These are phyloP conservation scores for Zygosaccharomyces pseudobailii DNA, from an alignment of 1,139 yeast species.

Conservation along the genomic window DNA sequence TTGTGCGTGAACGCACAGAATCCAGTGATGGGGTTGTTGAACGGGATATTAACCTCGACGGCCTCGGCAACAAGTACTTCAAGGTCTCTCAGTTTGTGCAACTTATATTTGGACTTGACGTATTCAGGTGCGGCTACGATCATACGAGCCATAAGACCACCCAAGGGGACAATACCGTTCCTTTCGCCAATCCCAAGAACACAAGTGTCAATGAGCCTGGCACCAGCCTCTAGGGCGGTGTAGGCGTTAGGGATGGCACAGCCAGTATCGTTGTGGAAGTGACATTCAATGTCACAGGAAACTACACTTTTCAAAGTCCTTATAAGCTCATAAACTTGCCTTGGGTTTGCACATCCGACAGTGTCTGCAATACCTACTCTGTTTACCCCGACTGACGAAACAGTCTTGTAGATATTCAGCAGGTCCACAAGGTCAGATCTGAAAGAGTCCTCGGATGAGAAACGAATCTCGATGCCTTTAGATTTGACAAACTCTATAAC, in stretches of 20 bases:
- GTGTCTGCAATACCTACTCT: slow-evolving; percentile 99
- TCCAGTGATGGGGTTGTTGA: slow-evolving; percentile 98
- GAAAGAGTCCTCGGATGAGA: slow-evolving; percentile 95
- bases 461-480: slow-evolving; percentile 94
- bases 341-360: slow-evolving; percentile 98
- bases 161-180: slow-evolving; percentile 96
- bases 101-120: slow-evolving; percentile 89
- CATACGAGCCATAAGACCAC: slow-evolving; percentile 99
- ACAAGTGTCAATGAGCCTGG: slow-evolving; percentile 88
- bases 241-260: slow-evolving; percentile 98
- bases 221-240: slow-evolving; percentile 98
- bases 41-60: slow-evolving; percentile 94
- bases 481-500: slow-evolving; percentile 97
- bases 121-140: slow-evolving; percentile 97
- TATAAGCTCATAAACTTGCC: slow-evolving; percentile 96
- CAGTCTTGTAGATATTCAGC: slow-evolving; percentile 92
- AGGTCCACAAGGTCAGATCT: slow-evolving; percentile 95
- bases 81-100: slow-evolving; percentile 92
- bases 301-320: slow-evolving; percentile 91
- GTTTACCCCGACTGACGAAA: slow-evolving; percentile 95
- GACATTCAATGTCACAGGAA: slow-evolving; percentile 96
- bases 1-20: slow-evolving; percentile 99
- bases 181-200: slow-evolving; percentile 98
- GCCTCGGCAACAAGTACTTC: slow-evolving; percentile 97
- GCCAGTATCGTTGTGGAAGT: slow-evolving; percentile 98